Conservation (phyloP, 257 asterid genomes). For the Nicotiana paniculata region DNA sequence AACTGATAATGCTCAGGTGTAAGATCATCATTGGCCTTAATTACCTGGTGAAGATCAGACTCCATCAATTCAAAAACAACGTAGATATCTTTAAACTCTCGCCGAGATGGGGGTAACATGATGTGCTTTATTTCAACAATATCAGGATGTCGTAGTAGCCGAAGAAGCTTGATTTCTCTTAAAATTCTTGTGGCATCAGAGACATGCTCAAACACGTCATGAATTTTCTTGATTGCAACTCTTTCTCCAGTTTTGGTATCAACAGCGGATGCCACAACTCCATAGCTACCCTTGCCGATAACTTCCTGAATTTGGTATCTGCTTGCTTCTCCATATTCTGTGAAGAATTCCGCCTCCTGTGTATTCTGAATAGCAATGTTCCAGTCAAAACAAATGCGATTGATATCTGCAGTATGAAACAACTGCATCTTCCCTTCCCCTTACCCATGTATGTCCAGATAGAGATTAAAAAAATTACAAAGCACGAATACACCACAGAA, state of each 20-base stretch:
- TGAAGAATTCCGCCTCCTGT: constrained; percentile 76
- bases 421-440: not conserved
- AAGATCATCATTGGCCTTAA: constrained; percentile 86
- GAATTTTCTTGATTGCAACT: constrained; percentile 92
- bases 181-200: constrained; percentile 94
- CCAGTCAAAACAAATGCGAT: not conserved
- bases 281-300: constrained; percentile 94
- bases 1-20: constrained; percentile 90
- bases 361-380: constrained; percentile 36
- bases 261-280: constrained; percentile 85
- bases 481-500: not conserved
- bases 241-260: constrained; percentile 86
- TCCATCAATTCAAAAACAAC: constrained; percentile 96
- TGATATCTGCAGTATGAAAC: not conserved
- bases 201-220: constrained; percentile 93
- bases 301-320: constrained; percentile 95
- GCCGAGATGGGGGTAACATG: constrained; percentile 94
- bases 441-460: not conserved
- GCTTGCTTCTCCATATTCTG: constrained; percentile 93
- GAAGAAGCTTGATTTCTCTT: constrained; percentile 93
- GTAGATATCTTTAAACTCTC: constrained; percentile 86
- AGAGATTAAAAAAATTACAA: not conserved
- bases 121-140: constrained; percentile 89
- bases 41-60: constrained; percentile 97
- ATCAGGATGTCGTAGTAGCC: constrained; percentile 88